Evolutionary conservation across 345 rosid genomes (phyloP).

Genomic region (Populus nigra): DNA sequence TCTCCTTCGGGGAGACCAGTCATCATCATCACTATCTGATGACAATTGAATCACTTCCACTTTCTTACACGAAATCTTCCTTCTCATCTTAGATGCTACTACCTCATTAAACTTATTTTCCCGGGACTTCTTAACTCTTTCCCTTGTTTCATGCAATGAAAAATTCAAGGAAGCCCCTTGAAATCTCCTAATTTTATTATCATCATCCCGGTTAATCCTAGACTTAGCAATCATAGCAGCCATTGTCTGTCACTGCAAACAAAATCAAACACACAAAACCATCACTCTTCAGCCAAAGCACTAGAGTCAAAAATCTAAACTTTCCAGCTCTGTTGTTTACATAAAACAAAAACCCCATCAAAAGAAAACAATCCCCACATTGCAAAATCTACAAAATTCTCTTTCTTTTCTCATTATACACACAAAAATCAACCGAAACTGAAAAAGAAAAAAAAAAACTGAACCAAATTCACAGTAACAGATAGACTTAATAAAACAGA

Average conservation of each 20-base stretch:
- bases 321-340: not conserved
- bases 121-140: slow-evolving; percentile 6
- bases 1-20: not conserved
- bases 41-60: not conserved
- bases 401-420: not conserved
- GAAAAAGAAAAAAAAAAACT: too few species aligned
- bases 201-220: not conserved
- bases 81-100: not conserved
- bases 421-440: not conserved
- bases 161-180: not conserved
- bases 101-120: slow-evolving; percentile 2
- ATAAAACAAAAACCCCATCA: not conserved
- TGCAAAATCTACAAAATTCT: not conserved
- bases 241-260: slow-evolving; percentile 24
- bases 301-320: not conserved
- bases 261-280: not conserved
- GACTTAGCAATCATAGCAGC: slow-evolving; percentile 27
- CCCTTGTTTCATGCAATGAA: slow-evolving; percentile 19
- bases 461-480: not conserved
- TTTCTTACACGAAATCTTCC: not conserved
- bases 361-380: not conserved
- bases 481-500: not conserved
- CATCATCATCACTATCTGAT: not conserved
- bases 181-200: slow-evolving; percentile 9
- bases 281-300: not conserved